A percentile compares a stretch with the other conserved stretches of the same genome.
These are phyloP conservation scores for Oidiodendron maius DNA, from an alignment of 495 filamentous ascomycete genomes.

Conservation along the genomic window DNA sequence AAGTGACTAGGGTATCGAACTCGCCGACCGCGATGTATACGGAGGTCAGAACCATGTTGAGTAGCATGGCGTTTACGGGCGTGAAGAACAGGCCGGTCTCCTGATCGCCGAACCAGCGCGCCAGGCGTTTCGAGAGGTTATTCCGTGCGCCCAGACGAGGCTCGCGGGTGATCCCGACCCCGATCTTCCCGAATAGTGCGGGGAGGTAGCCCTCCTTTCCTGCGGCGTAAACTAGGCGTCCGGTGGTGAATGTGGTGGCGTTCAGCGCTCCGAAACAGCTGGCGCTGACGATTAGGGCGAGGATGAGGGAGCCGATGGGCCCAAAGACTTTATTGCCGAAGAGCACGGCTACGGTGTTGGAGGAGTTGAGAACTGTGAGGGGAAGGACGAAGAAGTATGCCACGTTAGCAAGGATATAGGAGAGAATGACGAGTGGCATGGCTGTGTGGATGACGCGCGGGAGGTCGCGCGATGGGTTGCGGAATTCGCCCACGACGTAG, in stretches of 20 bases:
- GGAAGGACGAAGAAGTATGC: constrained; percentile 96
- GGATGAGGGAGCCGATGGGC: constrained; percentile 68
- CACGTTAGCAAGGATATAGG: constrained; percentile 85
- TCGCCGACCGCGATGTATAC: constrained; percentile 81
- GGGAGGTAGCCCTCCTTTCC: constrained; percentile 95
- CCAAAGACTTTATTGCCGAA: constrained; percentile 92
- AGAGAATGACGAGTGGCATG: constrained; percentile 88
- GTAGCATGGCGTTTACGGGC: constrained; percentile 79
- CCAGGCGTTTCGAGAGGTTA: constrained; percentile 51
- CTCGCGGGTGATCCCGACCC: constrained; percentile 46
- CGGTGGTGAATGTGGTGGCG: constrained; percentile 88
- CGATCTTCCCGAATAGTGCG: constrained; percentile 73
- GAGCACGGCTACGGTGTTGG: constrained; percentile 89
- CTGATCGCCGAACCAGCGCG: constrained; percentile 52
- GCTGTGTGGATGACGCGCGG: constrained; percentile 95
- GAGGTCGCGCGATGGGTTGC: constrained; percentile 81
- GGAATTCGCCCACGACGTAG: constrained; percentile 95
- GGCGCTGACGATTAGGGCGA: constrained; percentile 83
- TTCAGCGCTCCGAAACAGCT: constrained; percentile 92
- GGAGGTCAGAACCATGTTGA: constrained; percentile 68
- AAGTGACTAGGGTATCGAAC: constrained; percentile 86
- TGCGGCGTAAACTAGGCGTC: constrained; percentile 87
- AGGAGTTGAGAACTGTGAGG: constrained; percentile 65
- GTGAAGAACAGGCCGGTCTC: constrained; percentile 70
- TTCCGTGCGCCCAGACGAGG: constrained; percentile 49